Evolutionary conservation across 768 basidiomycete genomes (phyloP).

Genomic region (Kwoniella shandongensis): DNA sequence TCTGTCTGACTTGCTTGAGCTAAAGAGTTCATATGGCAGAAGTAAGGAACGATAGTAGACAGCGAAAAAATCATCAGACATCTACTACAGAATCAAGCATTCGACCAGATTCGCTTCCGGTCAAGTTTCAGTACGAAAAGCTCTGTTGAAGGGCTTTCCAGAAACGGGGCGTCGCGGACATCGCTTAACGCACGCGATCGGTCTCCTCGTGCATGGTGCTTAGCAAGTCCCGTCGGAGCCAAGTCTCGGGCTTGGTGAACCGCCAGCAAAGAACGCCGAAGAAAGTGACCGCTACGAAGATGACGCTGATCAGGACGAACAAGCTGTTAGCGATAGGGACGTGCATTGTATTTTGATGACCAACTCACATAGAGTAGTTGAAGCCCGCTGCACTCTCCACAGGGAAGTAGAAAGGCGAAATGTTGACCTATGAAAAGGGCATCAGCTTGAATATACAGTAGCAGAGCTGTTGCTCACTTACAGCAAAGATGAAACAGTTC

Average conservation of each 20-base stretch:
- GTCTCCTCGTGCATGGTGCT: constrained; percentile 2
- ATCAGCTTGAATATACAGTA: background rate
- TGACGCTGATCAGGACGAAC: background rate
- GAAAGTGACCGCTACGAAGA: background rate
- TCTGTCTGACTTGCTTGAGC: too few species aligned
- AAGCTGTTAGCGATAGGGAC: background rate
- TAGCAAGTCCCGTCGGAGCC: background rate
- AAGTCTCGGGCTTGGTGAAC: constrained; percentile 1
- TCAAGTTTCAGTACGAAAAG: too few species aligned
- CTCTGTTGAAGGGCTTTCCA: too few species aligned
- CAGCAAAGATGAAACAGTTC: constrained; percentile 1
- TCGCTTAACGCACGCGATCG: background rate
- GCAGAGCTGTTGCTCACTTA: background rate
- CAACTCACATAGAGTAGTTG: constrained; percentile 1
- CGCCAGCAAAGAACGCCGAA: background rate
- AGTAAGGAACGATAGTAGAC: too few species aligned
- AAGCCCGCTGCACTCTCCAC: background rate
- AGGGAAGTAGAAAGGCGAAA: constrained; percentile 2
- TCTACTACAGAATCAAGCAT: too few species aligned
- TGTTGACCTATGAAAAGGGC: background rate
- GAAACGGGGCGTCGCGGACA: background rate
- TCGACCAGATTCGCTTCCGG: too few species aligned
- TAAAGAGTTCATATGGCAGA: too few species aligned
- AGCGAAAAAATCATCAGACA: too few species aligned
- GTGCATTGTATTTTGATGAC: too few species aligned